Evolutionary conservation across 73 alveolate species (phyloP), one percentile per base, ranked within the genome.

Genomic region (Uronychia setigera): DNA sequence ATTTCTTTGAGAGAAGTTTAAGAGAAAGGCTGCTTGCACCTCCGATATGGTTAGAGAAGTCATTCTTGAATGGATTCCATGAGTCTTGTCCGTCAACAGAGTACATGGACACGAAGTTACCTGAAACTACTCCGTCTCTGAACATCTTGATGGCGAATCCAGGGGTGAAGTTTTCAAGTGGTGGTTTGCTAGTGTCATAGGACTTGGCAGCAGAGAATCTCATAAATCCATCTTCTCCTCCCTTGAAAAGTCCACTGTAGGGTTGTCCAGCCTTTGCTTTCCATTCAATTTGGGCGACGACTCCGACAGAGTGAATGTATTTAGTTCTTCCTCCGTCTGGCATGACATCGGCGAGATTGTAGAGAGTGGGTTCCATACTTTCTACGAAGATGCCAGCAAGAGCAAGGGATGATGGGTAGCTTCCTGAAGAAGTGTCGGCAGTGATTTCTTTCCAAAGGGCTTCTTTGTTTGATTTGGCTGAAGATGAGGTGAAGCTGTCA

Each of bases 191-290:
- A n/a, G n/a, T n/a, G 46, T 77, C 81, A 0, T 88, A 80, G 1
- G 58, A 46, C 13, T 28, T 81, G 29, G 81, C 93, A 57, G 78
- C 33, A 13, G 93, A 86, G 85, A 86, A 33, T 86, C 93, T 86
- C 25, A 86, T 31, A 79, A 80, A 26, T 35, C 88, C 93, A 78
- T 81, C 58, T 13, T 86, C 93, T 32, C 88, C 93, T 34, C 93
- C 93, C 80, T 86, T 31, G 58, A 86, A 86, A 26, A 86, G 26
- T n/a, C 93, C 93, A 80, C 88, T 80, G 88, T 80, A 80, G n/a
- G n/a, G n/a, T n/a, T n/a, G n/a, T 29, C 88, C 88, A 35, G 75
- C 88, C 57, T 86, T 86, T 28, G 80, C 93, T 29, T 33, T 0
- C 29, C 89, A 82, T 25, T 80, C 88, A 33, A 58, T 79, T n/a